A percentile compares a stretch with the other conserved stretches of the same genome.
Conservation (phyloP, 2,329 filamentous ascomycete species). For the Moelleriella libera region DNA sequence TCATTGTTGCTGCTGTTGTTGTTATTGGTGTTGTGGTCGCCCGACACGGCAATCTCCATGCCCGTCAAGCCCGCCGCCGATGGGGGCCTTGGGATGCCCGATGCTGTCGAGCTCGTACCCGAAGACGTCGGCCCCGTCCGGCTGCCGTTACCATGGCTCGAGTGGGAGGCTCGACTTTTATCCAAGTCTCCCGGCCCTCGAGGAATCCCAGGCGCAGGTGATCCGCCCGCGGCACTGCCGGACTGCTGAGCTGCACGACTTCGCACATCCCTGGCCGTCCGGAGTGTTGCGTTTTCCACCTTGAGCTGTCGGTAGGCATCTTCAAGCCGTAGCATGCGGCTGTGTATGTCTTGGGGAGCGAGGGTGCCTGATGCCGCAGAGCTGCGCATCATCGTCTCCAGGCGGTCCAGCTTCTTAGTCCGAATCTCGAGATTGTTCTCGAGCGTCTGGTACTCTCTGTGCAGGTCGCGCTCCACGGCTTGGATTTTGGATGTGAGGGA, state of each 20-base stretch:
- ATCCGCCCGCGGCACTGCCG: slow-evolving; percentile 17
- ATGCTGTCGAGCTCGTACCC: slow-evolving; percentile 14
- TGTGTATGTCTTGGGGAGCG: slow-evolving; percentile 26
- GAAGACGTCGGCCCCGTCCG: slow-evolving; percentile 17
- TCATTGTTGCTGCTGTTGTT: slow-evolving; percentile 27
- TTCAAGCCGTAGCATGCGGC: slow-evolving; percentile 38
- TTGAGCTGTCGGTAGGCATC: slow-evolving; percentile 49
- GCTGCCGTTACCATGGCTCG: slow-evolving; percentile 13
- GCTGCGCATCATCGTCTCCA: slow-evolving; percentile 68
- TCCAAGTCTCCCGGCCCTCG: slow-evolving; percentile 35
- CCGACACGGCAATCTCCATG: slow-evolving; percentile 14
- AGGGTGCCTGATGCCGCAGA: slow-evolving; percentile 32
- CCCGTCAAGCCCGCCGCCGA: slow-evolving; percentile 8
- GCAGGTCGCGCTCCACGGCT: slow-evolving; percentile 76
- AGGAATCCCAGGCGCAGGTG: slow-evolving; percentile 38
- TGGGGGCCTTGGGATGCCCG: slow-evolving; percentile 11
- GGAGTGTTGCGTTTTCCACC: slow-evolving; percentile 55
- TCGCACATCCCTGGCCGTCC: slow-evolving; percentile 45
- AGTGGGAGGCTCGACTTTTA: slow-evolving; percentile 21
- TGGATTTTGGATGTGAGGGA: slow-evolving; percentile 71
- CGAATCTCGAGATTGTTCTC: slow-evolving; percentile 69
- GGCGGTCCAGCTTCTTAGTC: slow-evolving; percentile 71
- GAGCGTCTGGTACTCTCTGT: slow-evolving; percentile 77
- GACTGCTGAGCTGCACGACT: slow-evolving; percentile 28
- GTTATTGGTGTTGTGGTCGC: slow-evolving; percentile 5